Evolutionary conservation across 176 grass and related monocot species (phyloP), one percentile per base, ranked within the genome.

Genomic region (Phoenix dactylifera): DNA sequence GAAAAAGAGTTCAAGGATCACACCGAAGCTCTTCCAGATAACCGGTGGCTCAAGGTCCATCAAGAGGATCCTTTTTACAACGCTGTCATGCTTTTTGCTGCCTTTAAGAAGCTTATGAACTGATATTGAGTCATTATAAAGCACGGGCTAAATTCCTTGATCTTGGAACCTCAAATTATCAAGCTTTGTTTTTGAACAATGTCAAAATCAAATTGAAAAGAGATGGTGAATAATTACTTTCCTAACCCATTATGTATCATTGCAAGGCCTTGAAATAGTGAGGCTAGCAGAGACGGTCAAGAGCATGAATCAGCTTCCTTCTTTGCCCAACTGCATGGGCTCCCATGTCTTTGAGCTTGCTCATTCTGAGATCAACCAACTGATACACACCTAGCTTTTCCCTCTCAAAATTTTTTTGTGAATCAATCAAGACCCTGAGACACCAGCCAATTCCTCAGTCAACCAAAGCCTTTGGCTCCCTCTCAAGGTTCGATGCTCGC

Each of bases 261-360:
- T 23, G 4, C 0, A 22, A 61, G 12, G 12, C 55, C 19, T 54
- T 26, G 15, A 67, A 67, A 25, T 62, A 61, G 18, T 15, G 52
- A 59, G 61, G 55, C 17, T 61, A 49, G 58, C 69, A 73, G 30
- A 67, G 69, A 57, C 23, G 17, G 14, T 73, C 39, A 19, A 79
- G 66, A 57, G 68, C 53, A 73, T 79, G 48, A 55, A 79, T 70
- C 12, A 78, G 58, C 59, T 78, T 78, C 50, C 75, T 69, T 48
- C 75, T 69, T 14, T 66, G 75, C 4, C 75, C 75, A 69, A 78
- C 75, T 28, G 66, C 58, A 62, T 63, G 50, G 14, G 68, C 75
- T 58, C 75, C 75, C 64, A 78, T 71, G 16, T 64, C 65, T 58
- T 71, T 78, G 53, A 78, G 75, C 51, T 64, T 70, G 58, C 52